These are phyloP conservation scores for Didymella arachidicola DNA, from an alignment of 2,329 filamentous ascomycete species.

Conservation along the genomic window DNA sequence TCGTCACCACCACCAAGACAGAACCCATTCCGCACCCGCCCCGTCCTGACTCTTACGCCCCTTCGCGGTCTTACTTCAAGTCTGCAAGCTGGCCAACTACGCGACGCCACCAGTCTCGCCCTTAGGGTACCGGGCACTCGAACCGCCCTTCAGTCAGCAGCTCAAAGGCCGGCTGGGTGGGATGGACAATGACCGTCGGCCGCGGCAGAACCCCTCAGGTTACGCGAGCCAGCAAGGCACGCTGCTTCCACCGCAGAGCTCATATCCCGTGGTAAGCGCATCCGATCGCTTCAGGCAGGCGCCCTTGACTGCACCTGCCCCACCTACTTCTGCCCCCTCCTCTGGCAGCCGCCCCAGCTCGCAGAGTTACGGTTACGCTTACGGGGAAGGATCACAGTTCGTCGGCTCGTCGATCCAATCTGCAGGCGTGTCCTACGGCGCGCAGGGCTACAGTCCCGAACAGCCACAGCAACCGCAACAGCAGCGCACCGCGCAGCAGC, in stretches of 20 bases:
- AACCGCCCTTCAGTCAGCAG: constrained; percentile 65
- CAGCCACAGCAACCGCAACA: constrained; percentile 54
- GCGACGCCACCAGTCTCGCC: constrained; percentile 69
- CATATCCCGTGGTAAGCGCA: constrained; percentile 55
- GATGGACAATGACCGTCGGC: constrained; percentile 79
- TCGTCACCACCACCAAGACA: constrained; percentile 18
- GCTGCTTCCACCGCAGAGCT: constrained; percentile 54
- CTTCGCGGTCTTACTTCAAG: constrained; percentile 34
- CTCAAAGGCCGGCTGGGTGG: constrained; percentile 63
- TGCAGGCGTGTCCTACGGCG: constrained; percentile 65
- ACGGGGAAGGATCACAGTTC: constrained; percentile 63
- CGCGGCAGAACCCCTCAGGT: constrained; percentile 75
- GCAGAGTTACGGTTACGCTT: constrained; percentile 59
- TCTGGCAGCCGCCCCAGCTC: constrained; percentile 50
- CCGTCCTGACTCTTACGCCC: constrained; percentile 27
- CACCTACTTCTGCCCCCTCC: constrained; percentile 53
- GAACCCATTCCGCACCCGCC: constrained; percentile 13
- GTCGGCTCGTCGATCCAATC: constrained; percentile 62
- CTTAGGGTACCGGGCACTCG: constrained; percentile 67
- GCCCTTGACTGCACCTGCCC: constrained; percentile 53
- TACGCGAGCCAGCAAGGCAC: constrained; percentile 63
- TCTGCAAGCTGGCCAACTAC: constrained; percentile 71
- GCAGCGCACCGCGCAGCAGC: constrained; percentile 60
- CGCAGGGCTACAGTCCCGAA: constrained; percentile 68
- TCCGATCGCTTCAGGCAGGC: constrained; percentile 59